A percentile compares a stretch with the other conserved stretches of the same genome.
Conservation (phyloP, 2,329 filamentous ascomycete genomes). For the Kalaharituber pfeilii region DNA sequence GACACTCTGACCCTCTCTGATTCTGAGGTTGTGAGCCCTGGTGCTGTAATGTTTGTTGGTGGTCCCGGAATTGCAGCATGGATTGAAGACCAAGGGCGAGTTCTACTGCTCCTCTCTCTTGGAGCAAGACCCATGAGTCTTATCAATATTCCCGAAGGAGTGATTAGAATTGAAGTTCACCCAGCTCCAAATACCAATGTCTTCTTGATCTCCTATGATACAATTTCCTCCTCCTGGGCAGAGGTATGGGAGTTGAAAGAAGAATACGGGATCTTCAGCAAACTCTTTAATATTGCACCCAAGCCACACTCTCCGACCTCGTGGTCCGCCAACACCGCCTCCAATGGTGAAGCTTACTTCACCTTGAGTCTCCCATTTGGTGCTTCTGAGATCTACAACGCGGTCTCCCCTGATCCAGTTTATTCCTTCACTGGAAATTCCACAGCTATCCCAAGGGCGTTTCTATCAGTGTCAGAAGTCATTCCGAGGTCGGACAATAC, state of each 20-base stretch:
- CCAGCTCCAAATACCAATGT: background rate
- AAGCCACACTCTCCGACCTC: conserved; percentile 51
- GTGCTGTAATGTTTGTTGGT: background rate
- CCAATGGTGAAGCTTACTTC: conserved; percentile 73
- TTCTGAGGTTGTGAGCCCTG: background rate
- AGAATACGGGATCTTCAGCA: conserved; percentile 49
- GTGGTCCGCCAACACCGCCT: conserved; percentile 55
- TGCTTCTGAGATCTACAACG: conserved; percentile 38
- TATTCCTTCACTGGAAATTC: conserved; percentile 16
- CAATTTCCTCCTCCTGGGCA: conserved; percentile 37
- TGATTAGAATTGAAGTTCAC: conserved; percentile 9
- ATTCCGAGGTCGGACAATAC: conserved; percentile 47
- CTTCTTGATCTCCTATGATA: conserved; percentile 13
- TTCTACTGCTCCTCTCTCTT: conserved; percentile 38
- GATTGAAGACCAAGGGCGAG: conserved; percentile 45
- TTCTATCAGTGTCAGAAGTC: conserved; percentile 67
- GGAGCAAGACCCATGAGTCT: background rate
- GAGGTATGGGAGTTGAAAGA: conserved; percentile 73
- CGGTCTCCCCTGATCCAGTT: conserved; percentile 8
- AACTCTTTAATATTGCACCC: conserved; percentile 58
- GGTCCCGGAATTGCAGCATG: conserved; percentile 51
- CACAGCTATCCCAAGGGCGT: conserved; percentile 31
- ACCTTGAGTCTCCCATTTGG: conserved; percentile 56
- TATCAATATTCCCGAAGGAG: conserved; percentile 9
- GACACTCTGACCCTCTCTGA: background rate